phyloP scores from a whole-genome alignment of 768 basidiomycete genomes.

The Coprinopsis sp. region DNA sequence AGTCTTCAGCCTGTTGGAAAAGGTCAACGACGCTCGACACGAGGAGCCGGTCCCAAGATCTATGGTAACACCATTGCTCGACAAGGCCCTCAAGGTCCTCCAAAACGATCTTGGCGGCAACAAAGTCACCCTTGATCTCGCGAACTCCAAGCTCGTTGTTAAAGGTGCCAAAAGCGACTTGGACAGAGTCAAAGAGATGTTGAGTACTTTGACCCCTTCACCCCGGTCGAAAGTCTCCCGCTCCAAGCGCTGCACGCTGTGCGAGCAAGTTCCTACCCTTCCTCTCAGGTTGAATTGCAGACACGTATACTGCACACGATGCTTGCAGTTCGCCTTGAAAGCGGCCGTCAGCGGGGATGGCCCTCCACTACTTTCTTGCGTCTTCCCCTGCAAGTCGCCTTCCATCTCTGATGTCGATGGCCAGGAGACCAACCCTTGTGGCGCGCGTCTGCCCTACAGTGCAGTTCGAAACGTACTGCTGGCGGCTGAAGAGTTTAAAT shows the following conservation, averaged over 20 bases:
- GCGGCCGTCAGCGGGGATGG: slow-evolving; percentile 19
- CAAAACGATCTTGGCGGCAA: slow-evolving; percentile 36
- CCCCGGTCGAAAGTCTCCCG: slow-evolving; percentile 8
- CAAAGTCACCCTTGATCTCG: slow-evolving; percentile 40
- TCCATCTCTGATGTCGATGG: slow-evolving; percentile 8
- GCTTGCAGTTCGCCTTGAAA: slow-evolving; percentile 41
- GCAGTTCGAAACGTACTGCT: slow-evolving; percentile 36
- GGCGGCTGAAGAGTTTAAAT: slow-evolving; percentile 30
- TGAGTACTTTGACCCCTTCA: slow-evolving; percentile 18
- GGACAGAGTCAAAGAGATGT: slow-evolving; percentile 20
- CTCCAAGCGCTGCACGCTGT: slow-evolving; percentile 33
- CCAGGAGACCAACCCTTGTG: slow-evolving; percentile 22
- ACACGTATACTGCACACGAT: slow-evolving; percentile 48
- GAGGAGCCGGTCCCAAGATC: slow-evolving; percentile 30
- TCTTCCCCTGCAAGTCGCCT: not conserved
- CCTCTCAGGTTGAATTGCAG: slow-evolving; percentile 39
- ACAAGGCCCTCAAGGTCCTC: slow-evolving; percentile 33
- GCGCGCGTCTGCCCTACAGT: slow-evolving; percentile 31
- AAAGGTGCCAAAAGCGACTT: slow-evolving; percentile 32
- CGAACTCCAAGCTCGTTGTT: slow-evolving; percentile 36
- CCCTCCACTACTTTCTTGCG: slow-evolving; percentile 4
- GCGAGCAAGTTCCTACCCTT: slow-evolving; percentile 30
- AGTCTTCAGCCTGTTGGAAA: slow-evolving; percentile 34
- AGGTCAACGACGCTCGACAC: slow-evolving; percentile 32
- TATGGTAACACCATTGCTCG: slow-evolving; percentile 33